Evolutionary conservation across 305 asterid genomes (phyloP).

Genomic region (Striga hermonthica): DNA sequence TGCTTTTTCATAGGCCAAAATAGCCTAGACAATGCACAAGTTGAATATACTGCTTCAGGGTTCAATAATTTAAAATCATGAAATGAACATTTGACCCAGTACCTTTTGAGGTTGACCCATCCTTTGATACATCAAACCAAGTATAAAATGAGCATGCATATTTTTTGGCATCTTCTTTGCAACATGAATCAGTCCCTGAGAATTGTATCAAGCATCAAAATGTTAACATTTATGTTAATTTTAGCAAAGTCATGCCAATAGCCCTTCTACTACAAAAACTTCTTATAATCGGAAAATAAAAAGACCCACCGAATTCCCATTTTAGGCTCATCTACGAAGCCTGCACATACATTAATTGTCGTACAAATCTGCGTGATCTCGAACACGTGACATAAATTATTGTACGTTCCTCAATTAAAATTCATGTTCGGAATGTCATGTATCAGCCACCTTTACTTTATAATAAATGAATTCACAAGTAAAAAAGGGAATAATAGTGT

Average conservation of each 20-base stretch:
- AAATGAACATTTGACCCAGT: constrained; percentile 28
- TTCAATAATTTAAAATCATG: constrained; percentile 26
- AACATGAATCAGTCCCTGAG: constrained; percentile 90
- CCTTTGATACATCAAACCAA: constrained; percentile 96
- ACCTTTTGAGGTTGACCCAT: constrained; percentile 99
- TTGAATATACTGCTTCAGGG: constrained; percentile 13
- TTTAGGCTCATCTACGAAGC: background rate
- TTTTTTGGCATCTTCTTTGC: constrained; percentile 97
- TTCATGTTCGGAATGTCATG: constrained; percentile 18
- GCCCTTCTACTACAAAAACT: constrained; percentile 20
- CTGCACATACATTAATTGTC: background rate
- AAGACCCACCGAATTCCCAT: constrained; percentile 17
- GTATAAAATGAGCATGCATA: constrained; percentile 90
- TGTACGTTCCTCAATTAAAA: constrained; percentile 5
- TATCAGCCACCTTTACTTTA: background rate
- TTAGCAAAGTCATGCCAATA: constrained; percentile 9
- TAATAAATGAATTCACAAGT: background rate
- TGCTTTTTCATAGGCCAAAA: constrained; percentile 83
- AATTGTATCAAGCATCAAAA: constrained; percentile 29
- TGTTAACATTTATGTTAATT: constrained; percentile 22
- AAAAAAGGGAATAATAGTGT: too few species aligned
- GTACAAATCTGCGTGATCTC: constrained; percentile 11
- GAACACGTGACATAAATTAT: constrained; percentile 12
- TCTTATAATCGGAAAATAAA: background rate
- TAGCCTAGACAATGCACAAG: constrained; percentile 55